phyloP scores from a whole-genome alignment of 495 filamentous ascomycete genomes.

The Penicillium paxilli region DNA sequence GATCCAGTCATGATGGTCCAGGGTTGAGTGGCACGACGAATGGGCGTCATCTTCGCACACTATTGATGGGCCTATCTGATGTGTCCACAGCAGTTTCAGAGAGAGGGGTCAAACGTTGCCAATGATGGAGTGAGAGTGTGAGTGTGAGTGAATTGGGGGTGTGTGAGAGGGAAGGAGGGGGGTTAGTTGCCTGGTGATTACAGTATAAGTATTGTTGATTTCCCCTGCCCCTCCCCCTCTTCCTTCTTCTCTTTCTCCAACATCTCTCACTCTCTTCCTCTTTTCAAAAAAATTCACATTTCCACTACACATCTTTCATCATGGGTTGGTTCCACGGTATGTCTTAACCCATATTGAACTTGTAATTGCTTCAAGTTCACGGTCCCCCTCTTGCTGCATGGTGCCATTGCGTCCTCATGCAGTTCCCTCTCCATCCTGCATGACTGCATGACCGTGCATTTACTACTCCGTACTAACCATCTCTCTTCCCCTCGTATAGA shows the following conservation, averaged over 20 bases:
- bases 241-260: background rate
- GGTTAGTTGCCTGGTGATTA: no score
- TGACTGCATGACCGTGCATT: background rate
- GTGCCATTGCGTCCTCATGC: background rate
- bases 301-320: conserved; percentile 5
- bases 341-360: no score
- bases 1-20: background rate
- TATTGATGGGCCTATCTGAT: background rate
- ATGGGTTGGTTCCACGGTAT: conserved; percentile 14
- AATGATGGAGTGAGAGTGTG: no score
- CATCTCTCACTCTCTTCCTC: background rate
- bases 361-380: no score
- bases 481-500: conserved; percentile 8
- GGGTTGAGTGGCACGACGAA: background rate
- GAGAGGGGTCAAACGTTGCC: background rate
- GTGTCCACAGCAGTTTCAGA: background rate
- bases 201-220: conserved; percentile 1
- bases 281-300: background rate
- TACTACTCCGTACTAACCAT: conserved; percentile 2
- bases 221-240: background rate
- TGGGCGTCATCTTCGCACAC: background rate
- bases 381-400: no score
- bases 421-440: background rate
- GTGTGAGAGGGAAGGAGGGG: no score
- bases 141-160: no score